These are phyloP conservation scores for Talaromyces nanjingensis DNA, from an alignment of 495 filamentous ascomycete genomes.

Conservation along the genomic window DNA sequence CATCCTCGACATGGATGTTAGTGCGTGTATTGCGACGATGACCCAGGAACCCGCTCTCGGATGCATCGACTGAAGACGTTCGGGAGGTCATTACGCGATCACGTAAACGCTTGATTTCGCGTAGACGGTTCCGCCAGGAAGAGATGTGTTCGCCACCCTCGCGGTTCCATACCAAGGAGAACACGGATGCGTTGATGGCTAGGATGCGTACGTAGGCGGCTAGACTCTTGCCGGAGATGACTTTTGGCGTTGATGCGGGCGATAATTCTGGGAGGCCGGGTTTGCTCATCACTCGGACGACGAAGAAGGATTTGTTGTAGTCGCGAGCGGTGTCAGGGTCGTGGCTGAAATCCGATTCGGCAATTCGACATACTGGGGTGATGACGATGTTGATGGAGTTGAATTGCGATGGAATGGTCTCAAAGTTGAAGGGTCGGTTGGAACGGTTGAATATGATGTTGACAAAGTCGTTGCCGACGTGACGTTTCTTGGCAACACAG, in stretches of 20 bases:
- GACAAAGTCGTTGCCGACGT: constrained; percentile 96
- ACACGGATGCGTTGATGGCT: constrained; percentile 88
- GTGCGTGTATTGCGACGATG: constrained; percentile 40
- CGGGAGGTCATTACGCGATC: constrained; percentile 43
- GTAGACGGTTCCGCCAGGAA: constrained; percentile 80
- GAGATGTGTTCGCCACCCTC: constrained; percentile 80
- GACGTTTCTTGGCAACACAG: constrained; percentile 81
- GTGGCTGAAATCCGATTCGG: constrained; percentile 13
- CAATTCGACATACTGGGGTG: constrained; percentile 65
- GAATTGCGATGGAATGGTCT: constrained; percentile 89
- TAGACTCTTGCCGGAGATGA: constrained; percentile 71
- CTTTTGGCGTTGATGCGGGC: constrained; percentile 77
- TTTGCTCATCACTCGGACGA: constrained; percentile 76
- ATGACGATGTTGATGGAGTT: constrained; percentile 96
- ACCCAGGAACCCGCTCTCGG: constrained; percentile 33
- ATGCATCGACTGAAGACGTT: constrained; percentile 22
- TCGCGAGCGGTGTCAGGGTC: constrained; percentile 14
- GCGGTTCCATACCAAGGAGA: constrained; percentile 82
- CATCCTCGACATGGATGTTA: constrained; percentile 38
- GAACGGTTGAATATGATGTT: constrained; percentile 98
- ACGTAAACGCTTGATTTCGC: constrained; percentile 75
- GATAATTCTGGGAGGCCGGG: constrained; percentile 85
- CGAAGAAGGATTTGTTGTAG: constrained; percentile 59
- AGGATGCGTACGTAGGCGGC: constrained; percentile 85
- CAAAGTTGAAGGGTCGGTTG: constrained; percentile 75